phyloP scores from a whole-genome alignment of 1,139 yeast species.

The Magnusiomyces sp. region DNA sequence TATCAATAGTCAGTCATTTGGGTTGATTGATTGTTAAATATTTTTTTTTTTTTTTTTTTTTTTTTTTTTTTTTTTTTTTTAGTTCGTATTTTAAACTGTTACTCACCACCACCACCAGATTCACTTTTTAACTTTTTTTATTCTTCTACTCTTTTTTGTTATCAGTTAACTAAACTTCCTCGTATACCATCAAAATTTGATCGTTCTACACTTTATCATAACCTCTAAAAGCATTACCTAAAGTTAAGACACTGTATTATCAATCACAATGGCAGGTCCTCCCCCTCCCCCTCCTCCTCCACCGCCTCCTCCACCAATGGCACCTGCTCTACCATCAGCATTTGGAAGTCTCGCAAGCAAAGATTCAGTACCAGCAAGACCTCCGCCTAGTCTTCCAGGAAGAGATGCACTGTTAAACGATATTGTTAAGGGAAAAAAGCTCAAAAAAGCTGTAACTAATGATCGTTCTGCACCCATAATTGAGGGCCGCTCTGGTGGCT shows the following conservation, averaged over 20 bases:
- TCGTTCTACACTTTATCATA: too few relatives aligned
- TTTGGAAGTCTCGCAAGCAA: conserved; percentile 25
- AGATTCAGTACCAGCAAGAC: conserved; percentile 20
- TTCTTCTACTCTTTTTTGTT: too few relatives aligned
- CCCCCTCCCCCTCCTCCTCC: background rate
- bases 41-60: too few relatives aligned
- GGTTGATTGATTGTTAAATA: background rate
- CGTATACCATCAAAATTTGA: too few relatives aligned
- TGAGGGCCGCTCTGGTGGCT: conserved; percentile 33
- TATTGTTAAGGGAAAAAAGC: conserved; percentile 65
- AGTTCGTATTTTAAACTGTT: too few relatives aligned
- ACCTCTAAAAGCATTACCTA: too few relatives aligned
- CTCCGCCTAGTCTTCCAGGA: conserved; percentile 21
- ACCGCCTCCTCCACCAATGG: background rate
- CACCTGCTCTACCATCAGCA: conserved; percentile 27
- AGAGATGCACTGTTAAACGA: conserved; percentile 80
- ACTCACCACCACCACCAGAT: too few relatives aligned
- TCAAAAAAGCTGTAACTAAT: conserved; percentile 71
- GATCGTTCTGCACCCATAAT: conserved; percentile 55
- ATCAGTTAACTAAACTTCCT: too few relatives aligned
- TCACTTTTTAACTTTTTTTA: too few relatives aligned
- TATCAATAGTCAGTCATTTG: background rate
- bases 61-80: too few relatives aligned
- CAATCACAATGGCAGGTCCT: background rate
- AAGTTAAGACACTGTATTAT: too few relatives aligned